These are phyloP conservation scores for Epichloe coenophiala DNA, from an alignment of 2,329 filamentous ascomycete species.

Conservation along the genomic window DNA sequence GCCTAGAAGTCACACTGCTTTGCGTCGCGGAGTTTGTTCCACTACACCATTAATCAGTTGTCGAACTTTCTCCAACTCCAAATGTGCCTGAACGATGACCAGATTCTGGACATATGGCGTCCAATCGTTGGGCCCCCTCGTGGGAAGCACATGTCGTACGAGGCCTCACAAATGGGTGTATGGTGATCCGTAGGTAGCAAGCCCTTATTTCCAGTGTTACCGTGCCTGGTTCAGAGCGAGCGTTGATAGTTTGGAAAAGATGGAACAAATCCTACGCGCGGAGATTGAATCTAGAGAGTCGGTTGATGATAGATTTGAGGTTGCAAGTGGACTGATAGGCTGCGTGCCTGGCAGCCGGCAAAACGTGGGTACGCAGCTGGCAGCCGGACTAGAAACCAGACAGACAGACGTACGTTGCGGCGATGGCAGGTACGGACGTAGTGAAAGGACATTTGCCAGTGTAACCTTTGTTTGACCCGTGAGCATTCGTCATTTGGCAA, in stretches of 20 bases:
- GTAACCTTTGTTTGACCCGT: neutral
- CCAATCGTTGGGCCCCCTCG: slow-evolving; percentile 1
- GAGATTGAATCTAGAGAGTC: neutral
- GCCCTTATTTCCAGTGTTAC: too few species aligned
- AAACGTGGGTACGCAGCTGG: too few species aligned
- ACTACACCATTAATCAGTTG: neutral
- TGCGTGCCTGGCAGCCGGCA: neutral
- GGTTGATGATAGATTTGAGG: neutral
- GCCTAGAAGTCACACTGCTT: too few species aligned
- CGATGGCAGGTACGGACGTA: too few species aligned
- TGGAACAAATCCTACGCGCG: neutral
- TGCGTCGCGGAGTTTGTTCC: too few species aligned
- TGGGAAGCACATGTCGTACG: neutral
- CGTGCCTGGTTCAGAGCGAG: too few species aligned
- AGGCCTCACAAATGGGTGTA: neutral
- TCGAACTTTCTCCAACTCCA: neutral
- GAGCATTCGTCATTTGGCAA: neutral
- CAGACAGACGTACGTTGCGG: too few species aligned
- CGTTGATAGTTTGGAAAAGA: neutral
- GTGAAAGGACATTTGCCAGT: neutral
- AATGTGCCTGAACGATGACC: slow-evolving; percentile 1
- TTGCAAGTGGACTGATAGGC: neutral
- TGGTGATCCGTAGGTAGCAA: too few species aligned
- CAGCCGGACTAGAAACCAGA: too few species aligned
- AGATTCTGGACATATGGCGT: neutral